A percentile compares a stretch with the other conserved stretches of the same genome.
Conservation (phyloP, 352 stramenopile species). For the Globisporangium canariense region DNA sequence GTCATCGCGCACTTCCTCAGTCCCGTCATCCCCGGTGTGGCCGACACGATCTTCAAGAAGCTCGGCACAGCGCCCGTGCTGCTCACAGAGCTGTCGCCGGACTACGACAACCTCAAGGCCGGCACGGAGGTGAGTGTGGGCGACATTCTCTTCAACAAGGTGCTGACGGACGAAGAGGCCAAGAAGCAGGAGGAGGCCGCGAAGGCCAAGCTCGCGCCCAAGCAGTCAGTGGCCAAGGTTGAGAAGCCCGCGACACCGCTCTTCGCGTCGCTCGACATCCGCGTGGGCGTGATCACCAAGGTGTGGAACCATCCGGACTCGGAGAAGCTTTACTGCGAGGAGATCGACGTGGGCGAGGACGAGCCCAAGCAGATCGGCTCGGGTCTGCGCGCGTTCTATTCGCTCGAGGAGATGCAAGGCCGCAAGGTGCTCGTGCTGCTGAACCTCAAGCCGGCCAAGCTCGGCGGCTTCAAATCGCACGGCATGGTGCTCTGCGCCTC, state of each 20-base stretch:
- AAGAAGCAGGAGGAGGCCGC: conserved; percentile 53
- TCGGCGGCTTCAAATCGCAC: conserved; percentile 95
- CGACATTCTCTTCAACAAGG: conserved; percentile 94
- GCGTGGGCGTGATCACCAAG: conserved; percentile 76
- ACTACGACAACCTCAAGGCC: conserved; percentile 91
- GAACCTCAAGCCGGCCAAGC: conserved; percentile 98
- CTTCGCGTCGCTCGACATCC: conserved; percentile 78
- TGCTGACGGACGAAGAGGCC: conserved; percentile 76
- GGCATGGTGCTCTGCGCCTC: conserved; percentile 97
- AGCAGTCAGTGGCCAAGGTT: conserved; percentile 31
- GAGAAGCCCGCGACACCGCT: conserved; percentile 56
- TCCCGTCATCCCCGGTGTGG: conserved; percentile 91
- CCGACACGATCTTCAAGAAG: conserved; percentile 94
- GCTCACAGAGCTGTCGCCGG: conserved; percentile 69
- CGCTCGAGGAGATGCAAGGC: conserved; percentile 93
- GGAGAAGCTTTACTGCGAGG: conserved; percentile 98
- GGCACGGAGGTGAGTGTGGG: conserved; percentile 91
- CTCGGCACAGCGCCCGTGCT: conserved; percentile 81
- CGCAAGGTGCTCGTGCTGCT: conserved; percentile 95
- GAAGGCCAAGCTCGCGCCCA: conserved; percentile 46
- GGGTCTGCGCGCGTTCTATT: conserved; percentile 94
- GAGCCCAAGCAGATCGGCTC: conserved; percentile 94
- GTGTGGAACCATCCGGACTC: conserved; percentile 84
- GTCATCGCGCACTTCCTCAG: conserved; percentile 94
- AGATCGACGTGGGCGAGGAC: conserved; percentile 97